Base-by-base conservation (phyloP, 352 stramenopile species). In the Pythium periplocum region DNA sequence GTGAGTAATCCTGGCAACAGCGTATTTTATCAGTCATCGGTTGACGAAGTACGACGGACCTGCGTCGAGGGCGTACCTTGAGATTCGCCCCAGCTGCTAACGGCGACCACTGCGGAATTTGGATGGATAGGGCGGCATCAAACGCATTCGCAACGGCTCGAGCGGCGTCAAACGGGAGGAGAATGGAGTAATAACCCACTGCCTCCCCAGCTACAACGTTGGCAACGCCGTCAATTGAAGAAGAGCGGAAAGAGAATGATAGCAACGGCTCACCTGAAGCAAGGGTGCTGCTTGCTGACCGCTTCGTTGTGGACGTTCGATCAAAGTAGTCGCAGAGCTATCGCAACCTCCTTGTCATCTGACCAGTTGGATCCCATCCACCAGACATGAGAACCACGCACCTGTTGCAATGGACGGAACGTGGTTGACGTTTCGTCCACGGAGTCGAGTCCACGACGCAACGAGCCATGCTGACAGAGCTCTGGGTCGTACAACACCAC, bases 1-100 rank as follows among this genome's bases (percentile, higher is more conserved):
- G 57, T 7, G 57, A 64, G 44, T 59, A 59, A 9, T 62, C 55
- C 55, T 62, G 45, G 7, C 38, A 8, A 42, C 17, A 26, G 17
- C 17, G 17, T 26, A 26, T 26, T 26, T 26, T 26, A 26, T 26
- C 17, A 42, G 38, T 8, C 38, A 42, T 12, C 7, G 38, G 38
- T 42, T 12, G 7, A 42, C 7, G 38, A 42, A 26, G 17, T 26
- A 26, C 17, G 17, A 26, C 17, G 17, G 17, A 26, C 17, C 38
- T 12, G 38, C 38, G 1, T 42, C 38, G 38, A 42, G 38, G 1
- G 1, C 7, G 12, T 42, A 42, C 38, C 38, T 42, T 42, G 38
- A 42, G 7, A 12, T 12, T 12, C 7, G 38, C 12, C 7, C 38
- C 38, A 12, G 38, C 38, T 42, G 7, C 38, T 12, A 42, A 1